phyloP scores from a whole-genome alignment of 116 monocot species.

The Phalaenopsis hybrid region DNA sequence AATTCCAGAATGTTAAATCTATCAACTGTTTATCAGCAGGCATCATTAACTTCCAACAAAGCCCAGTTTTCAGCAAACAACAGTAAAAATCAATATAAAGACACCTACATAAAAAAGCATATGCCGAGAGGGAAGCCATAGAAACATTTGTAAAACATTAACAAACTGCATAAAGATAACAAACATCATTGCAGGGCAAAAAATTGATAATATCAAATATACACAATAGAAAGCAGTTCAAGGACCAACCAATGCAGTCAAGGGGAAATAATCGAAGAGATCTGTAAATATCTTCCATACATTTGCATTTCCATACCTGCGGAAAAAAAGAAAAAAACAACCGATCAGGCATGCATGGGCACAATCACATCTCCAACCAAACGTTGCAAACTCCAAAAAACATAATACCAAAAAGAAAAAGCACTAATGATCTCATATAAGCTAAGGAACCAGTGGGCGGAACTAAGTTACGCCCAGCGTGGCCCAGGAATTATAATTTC shows the following conservation, averaged over 20 bases:
- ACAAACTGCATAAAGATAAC: neutral
- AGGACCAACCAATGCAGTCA: constrained; percentile 78
- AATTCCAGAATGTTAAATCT: too few relatives aligned
- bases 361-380: too few relatives aligned
- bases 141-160: neutral
- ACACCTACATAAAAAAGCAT: neutral
- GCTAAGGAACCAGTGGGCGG: neutral
- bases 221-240: neutral
- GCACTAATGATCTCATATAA: neutral
- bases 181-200: neutral
- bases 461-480: too few relatives aligned
- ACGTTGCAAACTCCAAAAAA: neutral
- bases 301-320: constrained; percentile 89
- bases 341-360: neutral
- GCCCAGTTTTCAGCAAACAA: neutral
- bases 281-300: constrained; percentile 96
- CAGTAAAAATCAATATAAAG: neutral
- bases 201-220: constrained; percentile 7
- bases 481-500: too few relatives aligned
- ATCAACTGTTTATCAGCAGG: neutral
- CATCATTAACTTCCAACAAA: constrained; percentile 1
- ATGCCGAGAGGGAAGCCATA: neutral
- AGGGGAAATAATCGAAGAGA: constrained; percentile 91
- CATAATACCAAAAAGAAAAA: constrained; percentile 1
- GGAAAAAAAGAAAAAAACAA: neutral